Base-by-base conservation (phyloP, 2,329 filamentous ascomycete species). In the Aspergillus pseudotamarii region DNA sequence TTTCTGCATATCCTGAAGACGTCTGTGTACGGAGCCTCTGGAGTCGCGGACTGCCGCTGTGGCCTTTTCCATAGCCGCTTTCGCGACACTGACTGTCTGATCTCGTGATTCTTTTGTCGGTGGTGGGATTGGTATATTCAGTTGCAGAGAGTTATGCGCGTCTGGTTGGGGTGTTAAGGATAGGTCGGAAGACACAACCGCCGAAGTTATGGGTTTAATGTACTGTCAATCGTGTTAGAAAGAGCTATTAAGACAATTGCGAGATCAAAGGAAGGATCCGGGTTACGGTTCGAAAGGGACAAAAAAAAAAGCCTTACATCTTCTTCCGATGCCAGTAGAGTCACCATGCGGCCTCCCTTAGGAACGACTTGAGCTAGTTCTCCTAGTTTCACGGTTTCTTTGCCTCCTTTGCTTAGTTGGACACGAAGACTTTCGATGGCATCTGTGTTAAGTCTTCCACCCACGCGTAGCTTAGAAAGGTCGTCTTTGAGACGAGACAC, bases 351-450 rank as follows among this genome's bases (percentile, higher is more conserved):
- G 12, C 88, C 83, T 30, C 84, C 88, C 70, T 89, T 88, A 0
- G 88, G 87, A 45, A 91, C 80, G 19, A 91, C 86, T 72, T 90
- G 89, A 3, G 88, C 89, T 61, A 92, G 71, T 71, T 91, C 88
- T 11, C 84, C 82, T 57, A 92, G 69, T 65, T 79, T 82, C 56
- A 85, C 81, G 1, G 77, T 84, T 63, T 85, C 80, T 63, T 84
- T 86, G 26, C 59, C 70, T 23, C 76, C 76, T 78, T 88, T 86
- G 63, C 79, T 81, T 55, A 89, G 70, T 57, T 84, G 79, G n/a
- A 91, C 88, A 43, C 84, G 82, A 59, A 91, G 69, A 23, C 76
- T 79, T 75, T 91, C 89, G 34, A 91, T 79, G 1, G 84, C 74
- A 55, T 88, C 84, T 0, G 87, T 85, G 65, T 89, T 90, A 72